phyloP scores from a whole-genome alignment of 2,329 filamentous ascomycete genomes.

The Aspergillus hiratsukae region DNA sequence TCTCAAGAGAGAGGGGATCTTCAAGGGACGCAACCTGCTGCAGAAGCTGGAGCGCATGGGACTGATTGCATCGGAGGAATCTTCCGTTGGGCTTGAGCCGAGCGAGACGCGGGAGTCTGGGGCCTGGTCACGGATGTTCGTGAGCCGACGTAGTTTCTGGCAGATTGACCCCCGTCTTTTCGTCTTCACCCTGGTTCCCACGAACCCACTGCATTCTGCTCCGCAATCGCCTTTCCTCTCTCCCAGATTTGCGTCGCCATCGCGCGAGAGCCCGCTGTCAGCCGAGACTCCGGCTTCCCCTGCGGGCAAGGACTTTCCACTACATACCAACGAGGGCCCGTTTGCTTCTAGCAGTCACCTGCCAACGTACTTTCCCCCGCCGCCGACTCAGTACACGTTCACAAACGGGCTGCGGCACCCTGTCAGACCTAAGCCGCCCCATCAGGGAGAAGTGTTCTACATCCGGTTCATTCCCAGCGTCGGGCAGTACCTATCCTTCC shows the following conservation, averaged over 20 bases:
- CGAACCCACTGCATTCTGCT: conserved; percentile 45
- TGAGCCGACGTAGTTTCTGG: conserved; percentile 80
- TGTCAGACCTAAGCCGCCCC: conserved; percentile 77
- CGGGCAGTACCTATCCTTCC: conserved; percentile 81
- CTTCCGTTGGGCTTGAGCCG: conserved; percentile 61
- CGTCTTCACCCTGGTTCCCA: conserved; percentile 74
- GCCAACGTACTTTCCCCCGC: conserved; percentile 84
- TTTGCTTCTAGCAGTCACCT: conserved; percentile 62
- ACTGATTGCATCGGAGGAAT: conserved; percentile 70
- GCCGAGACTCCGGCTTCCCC: conserved; percentile 3
- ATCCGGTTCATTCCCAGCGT: conserved; percentile 78
- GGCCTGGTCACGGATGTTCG: conserved; percentile 76
- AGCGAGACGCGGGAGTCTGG: conserved; percentile 58
- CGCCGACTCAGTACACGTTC: conserved; percentile 74
- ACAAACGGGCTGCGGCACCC: conserved; percentile 80
- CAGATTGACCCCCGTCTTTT: conserved; percentile 84
- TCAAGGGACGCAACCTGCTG: conserved; percentile 75
- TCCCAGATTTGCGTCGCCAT: conserved; percentile 50
- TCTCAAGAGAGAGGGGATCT: conserved; percentile 80
- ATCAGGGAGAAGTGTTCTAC: conserved; percentile 89
- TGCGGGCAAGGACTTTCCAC: conserved; percentile 1
- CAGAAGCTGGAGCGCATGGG: conserved; percentile 94
- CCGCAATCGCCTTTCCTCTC: conserved; percentile 45
- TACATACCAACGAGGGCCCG: conserved; percentile 24
- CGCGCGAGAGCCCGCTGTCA: conserved; percentile 25